Percentiles rank a stretch among this genome's conserved stretches.
Evolutionary conservation across 176 grass and related monocot species (phyloP).

Genomic region (Carex myosuroides): DNA sequence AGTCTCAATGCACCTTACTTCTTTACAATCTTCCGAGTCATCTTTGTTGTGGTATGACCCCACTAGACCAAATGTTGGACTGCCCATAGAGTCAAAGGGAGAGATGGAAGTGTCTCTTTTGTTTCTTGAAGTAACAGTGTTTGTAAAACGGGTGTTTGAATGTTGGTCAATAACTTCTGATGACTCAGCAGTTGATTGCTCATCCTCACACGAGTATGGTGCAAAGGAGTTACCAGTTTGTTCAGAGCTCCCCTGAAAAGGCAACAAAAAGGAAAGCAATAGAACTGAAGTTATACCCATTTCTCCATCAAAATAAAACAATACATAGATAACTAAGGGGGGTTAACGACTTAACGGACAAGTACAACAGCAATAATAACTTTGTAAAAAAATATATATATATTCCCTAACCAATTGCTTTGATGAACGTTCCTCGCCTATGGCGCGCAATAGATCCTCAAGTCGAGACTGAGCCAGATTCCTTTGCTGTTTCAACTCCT

Average conservation of each 20-base stretch:
- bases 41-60: slow-evolving; percentile 36
- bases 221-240: slow-evolving; percentile 49
- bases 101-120: slow-evolving; percentile 25
- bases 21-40: slow-evolving; percentile 83
- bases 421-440: slow-evolving; percentile 52
- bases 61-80: slow-evolving; percentile 47
- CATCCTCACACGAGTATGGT: slow-evolving; percentile 53
- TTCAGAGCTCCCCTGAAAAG: slow-evolving; percentile 39
- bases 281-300: neutral
- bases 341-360: neutral
- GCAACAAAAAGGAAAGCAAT: slow-evolving; percentile 16
- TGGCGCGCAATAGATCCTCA: slow-evolving; percentile 56
- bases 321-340: neutral
- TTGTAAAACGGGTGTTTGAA: slow-evolving; percentile 32
- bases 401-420: slow-evolving; percentile 41
- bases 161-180: slow-evolving; percentile 42
- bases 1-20: slow-evolving; percentile 77
- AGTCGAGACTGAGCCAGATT: slow-evolving; percentile 71
- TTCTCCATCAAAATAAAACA: neutral
- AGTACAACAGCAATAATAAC: neutral
- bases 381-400: neutral
- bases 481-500: slow-evolving; percentile 66
- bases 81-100: slow-evolving; percentile 36
- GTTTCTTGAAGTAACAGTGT: neutral
- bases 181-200: slow-evolving; percentile 34